Base-by-base conservation (phyloP, 2,329 filamentous ascomycete genomes). In the Pseudocercospora musae region DNA sequence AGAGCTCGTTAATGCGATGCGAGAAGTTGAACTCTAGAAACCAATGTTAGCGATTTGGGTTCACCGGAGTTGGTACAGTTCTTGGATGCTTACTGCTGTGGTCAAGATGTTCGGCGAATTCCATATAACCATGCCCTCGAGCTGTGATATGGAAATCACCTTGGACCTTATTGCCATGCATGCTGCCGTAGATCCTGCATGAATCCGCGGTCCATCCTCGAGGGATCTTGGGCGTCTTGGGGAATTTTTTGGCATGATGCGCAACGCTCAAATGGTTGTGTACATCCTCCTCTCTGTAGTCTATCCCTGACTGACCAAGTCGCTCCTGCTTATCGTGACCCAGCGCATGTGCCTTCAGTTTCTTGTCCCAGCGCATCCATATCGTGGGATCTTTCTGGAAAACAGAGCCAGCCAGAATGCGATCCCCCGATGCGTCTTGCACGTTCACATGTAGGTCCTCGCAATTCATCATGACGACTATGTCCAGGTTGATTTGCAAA, bases 141-240 rank as follows among this genome's bases (percentile, higher is more conserved):
- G 95, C 95, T 1, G 95, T 99, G 72, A 99, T 95, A 75, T 99
- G 95, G 74, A 99, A 98, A 76, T 99, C 94, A 3, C 94, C 95
- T 78, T 97, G 94, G 49, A 99, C 95, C 79, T 96, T 96, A 78
- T 99, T 99, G 69, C 96, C 85, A 69, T 96, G 90, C 75, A 99
- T 77, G 71, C 87, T 96, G 33, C 95, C 95, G 76, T 87, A 99
- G 66, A 99, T 87, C 53, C 95, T 87, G 77, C 95, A 99, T 65
- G 90, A 89, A 75, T 96, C 90, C 15, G 83, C 77, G 18, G 78
- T 48, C 23, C 21, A 71, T 25, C 82, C 77, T 57, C 79, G 78
- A 1, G 69, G 66, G 59, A 95, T 72, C 63, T 80, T 83, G 1
- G 92, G 93, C 1, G 92, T 95, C 83, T 90, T 93, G 37, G 85